Evolutionary conservation across 208 protist genomes (phyloP), one percentile per base, ranked within the genome.

Genomic region (Phytomonas sp.): DNA sequence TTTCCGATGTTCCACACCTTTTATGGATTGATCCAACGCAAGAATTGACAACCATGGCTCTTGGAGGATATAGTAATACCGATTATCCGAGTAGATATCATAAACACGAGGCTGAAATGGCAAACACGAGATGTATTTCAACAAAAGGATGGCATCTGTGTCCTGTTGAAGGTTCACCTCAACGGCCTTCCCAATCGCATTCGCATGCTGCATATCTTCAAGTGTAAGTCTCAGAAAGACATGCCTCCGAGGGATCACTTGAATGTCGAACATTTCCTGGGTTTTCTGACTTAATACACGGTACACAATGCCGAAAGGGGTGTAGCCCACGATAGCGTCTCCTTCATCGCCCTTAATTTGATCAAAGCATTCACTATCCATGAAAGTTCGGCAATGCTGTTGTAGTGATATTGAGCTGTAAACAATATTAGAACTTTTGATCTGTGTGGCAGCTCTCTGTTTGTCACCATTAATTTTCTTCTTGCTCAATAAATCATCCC

Each of bases 31-130:
- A 65, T 86, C 80, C 62, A 91, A 68, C n/a, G 86, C 72, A 30
- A 91, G 66, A 6, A 85, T 86, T 1, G 89, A 92, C 49, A 89
- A 79, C 83, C 86, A 86, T 66, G 90, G 90, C 71, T 85, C 78
- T 67, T 89, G 81, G 68, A 93, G 79, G 65, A 95, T 79, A 74
- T 93, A 95, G 77, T 88, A 93, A 36, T 80, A 77, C 65, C 90
- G 76, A 67, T 87, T 82, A 70, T 95, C 87, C 29, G 84, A 82
- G 29, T 93, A 73, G 4, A 95, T 84, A 37, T 86, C 84, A 70
- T 84, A 88, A 19, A 95, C 76, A 33, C 81, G 85, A 0, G 81
- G 81, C 62, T 84, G 75, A 60, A 86, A 92, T 7, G 87, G 90
- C 60, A 95, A 71, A 52, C 76, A 81, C 16, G 90, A 85, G 23